These are phyloP conservation scores for Ophiosphaerella korrae DNA, from an alignment of 2,329 filamentous ascomycete genomes.

Conservation along the genomic window DNA sequence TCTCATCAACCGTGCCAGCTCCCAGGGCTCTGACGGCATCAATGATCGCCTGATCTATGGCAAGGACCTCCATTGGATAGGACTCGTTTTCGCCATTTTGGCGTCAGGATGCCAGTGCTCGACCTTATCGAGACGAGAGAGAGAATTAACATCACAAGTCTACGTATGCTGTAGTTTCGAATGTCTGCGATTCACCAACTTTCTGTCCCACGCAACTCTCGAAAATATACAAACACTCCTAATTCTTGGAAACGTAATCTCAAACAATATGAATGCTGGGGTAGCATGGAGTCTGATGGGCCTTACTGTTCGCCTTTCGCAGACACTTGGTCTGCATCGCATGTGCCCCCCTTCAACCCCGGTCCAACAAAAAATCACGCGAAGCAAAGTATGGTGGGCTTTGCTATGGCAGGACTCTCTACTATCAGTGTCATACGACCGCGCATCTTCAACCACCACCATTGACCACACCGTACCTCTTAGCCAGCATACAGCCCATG, in stretches of 20 bases:
- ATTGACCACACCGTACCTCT: conserved; percentile 52
- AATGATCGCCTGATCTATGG: conserved; percentile 63
- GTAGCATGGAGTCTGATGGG: conserved; percentile 66
- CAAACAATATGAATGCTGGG: conserved; percentile 68
- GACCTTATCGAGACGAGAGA: conserved; percentile 61
- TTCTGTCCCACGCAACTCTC: conserved; percentile 64
- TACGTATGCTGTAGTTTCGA: conserved; percentile 70
- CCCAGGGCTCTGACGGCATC: conserved; percentile 50
- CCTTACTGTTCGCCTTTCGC: conserved; percentile 64
- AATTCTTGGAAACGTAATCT: conserved; percentile 66
- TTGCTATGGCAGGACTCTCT: conserved; percentile 69
- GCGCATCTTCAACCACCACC: conserved; percentile 63
- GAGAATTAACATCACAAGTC: conserved; percentile 67
- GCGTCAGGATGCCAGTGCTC: conserved; percentile 67
- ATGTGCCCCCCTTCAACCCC: conserved; percentile 61
- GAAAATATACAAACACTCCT: conserved; percentile 67
- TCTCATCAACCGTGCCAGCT: conserved; percentile 56
- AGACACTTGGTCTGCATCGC: conserved; percentile 65
- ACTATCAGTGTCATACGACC: conserved; percentile 67
- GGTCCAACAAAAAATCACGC: conserved; percentile 48
- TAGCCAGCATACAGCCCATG: conserved; percentile 51
- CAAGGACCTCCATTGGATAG: conserved; percentile 63
- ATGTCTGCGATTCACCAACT: conserved; percentile 67
- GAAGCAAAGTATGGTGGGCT: conserved; percentile 60
- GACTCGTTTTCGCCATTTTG: conserved; percentile 65